Evolutionary conservation across 2,329 filamentous ascomycete genomes (phyloP).

Genomic region (Sphaerulina populicola): DNA sequence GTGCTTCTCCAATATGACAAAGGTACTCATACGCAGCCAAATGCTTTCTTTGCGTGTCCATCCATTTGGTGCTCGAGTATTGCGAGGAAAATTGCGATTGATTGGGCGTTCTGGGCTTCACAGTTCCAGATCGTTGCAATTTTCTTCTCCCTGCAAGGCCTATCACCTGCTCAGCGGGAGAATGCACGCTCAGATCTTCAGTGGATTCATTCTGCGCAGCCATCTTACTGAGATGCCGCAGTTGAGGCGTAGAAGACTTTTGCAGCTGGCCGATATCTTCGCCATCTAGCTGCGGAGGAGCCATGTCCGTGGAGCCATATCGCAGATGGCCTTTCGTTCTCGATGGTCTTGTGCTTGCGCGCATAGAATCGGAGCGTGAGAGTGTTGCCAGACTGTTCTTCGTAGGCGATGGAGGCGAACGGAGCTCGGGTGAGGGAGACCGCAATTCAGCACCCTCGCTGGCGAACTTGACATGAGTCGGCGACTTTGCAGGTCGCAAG

Average conservation of each 20-base stretch:
- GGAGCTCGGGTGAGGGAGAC: conserved; percentile 3
- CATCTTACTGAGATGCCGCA: conserved; percentile 81
- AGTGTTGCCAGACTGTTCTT: conserved; percentile 31
- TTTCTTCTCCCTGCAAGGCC: conserved; percentile 77
- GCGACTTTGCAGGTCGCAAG: conserved; percentile 18
- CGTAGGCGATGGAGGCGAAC: conserved; percentile 24
- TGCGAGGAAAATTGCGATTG: conserved; percentile 29
- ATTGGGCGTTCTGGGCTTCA: conserved; percentile 46
- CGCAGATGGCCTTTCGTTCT: conserved; percentile 29
- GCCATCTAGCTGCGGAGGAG: conserved; percentile 29
- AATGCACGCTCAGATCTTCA: conserved; percentile 73
- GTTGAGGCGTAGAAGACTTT: conserved; percentile 80
- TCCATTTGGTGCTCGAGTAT: conserved; percentile 79
- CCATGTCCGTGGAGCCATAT: conserved; percentile 26
- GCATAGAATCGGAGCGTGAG: conserved; percentile 33
- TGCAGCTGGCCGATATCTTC: conserved; percentile 70
- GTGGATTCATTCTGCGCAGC: conserved; percentile 58
- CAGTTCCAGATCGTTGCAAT: conserved; percentile 58
- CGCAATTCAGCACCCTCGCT: conserved; percentile 2
- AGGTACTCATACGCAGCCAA: conserved; percentile 96
- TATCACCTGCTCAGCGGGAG: conserved; percentile 73
- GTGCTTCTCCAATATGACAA: conserved; percentile 96
- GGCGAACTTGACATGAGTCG: conserved; percentile 4
- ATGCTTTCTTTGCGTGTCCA: conserved; percentile 97
- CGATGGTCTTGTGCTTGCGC: conserved; percentile 29